These are phyloP conservation scores for Candida wancherniae DNA, from an alignment of 805 yeast species.

Conservation along the genomic window DNA sequence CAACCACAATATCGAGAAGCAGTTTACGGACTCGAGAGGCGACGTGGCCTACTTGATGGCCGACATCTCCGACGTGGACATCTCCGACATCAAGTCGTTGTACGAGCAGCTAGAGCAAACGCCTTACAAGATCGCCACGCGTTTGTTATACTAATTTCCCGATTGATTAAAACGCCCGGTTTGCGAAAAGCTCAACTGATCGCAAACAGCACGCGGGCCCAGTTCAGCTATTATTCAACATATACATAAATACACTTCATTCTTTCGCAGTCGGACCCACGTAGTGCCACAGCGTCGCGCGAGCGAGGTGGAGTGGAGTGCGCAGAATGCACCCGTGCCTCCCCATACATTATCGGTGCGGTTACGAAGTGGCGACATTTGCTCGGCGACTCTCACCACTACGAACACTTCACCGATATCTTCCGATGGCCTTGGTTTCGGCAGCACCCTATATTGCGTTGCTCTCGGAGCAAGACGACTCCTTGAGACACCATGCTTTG, in stretches of 20 bases:
- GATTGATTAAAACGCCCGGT: too few relatives aligned
- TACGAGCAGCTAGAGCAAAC: constrained; percentile 85
- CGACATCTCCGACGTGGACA: constrained; percentile 82
- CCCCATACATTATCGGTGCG: too few relatives aligned
- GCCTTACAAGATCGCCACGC: constrained; percentile 84
- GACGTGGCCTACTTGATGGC: constrained; percentile 98
- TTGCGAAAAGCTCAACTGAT: too few relatives aligned
- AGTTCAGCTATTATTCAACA: too few relatives aligned
- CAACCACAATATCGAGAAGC: constrained; percentile 94
- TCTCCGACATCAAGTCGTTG: constrained; percentile 75
- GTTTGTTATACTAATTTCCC: constrained; percentile 79
- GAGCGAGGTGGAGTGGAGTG: too few relatives aligned
- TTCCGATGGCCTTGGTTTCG: constrained; percentile 58
- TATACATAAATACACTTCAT: too few relatives aligned
- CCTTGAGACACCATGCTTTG: constrained; percentile 79
- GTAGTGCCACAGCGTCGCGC: too few relatives aligned
- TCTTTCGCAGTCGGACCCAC: too few relatives aligned
- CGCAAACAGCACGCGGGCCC: too few relatives aligned
- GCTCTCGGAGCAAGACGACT: constrained; percentile 73
- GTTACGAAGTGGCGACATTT: too few relatives aligned
- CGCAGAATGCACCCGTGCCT: too few relatives aligned
- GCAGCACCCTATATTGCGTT: constrained; percentile 93
- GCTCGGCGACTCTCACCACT: constrained; percentile 1
- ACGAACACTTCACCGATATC: constrained; percentile 1
- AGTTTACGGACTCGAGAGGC: constrained; percentile 94